Conservation (phyloP, 2,329 filamentous ascomycete genomes). For the Acrodontium crateriforme region DNA sequence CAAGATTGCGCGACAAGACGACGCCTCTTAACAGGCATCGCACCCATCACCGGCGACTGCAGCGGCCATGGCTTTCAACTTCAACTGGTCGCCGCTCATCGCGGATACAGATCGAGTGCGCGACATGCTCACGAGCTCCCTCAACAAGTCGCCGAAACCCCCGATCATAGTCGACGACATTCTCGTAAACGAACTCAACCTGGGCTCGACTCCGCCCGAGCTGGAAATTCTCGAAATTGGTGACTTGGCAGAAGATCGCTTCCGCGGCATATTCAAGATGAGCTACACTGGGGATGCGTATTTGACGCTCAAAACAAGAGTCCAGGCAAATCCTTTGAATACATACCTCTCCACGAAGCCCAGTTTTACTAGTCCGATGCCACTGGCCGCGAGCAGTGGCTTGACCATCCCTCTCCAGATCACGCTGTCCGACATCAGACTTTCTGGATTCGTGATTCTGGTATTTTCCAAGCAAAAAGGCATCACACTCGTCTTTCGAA, state of each 20-base stretch:
- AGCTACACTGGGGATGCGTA: slow-evolving; percentile 92
- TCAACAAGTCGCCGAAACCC: slow-evolving; percentile 96
- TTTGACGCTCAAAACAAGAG: slow-evolving; percentile 84
- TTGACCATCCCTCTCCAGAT: slow-evolving; percentile 97
- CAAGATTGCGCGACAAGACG: slow-evolving; percentile 7
- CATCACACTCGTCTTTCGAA: slow-evolving; percentile 89
- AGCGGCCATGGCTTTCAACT: slow-evolving; percentile 87
- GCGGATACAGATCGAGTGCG: slow-evolving; percentile 85
- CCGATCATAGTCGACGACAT: slow-evolving; percentile 99
- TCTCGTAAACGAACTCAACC: slow-evolving; percentile 91
- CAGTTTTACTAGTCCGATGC: slow-evolving; percentile 81
- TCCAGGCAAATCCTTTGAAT: slow-evolving; percentile 94
- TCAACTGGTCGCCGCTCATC: slow-evolving; percentile 99
- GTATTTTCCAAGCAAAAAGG: slow-evolving; percentile 98
- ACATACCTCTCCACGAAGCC: slow-evolving; percentile 89
- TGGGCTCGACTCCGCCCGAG: slow-evolving; percentile 86
- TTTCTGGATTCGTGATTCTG: slow-evolving; percentile 93
- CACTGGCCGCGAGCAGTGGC: slow-evolving; percentile 77
- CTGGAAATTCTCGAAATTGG: slow-evolving; percentile 96
- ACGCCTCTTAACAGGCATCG: slow-evolving; percentile 3
- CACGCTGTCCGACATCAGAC: slow-evolving; percentile 84
- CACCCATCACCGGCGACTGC: slow-evolving; percentile 1
- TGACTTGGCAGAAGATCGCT: slow-evolving; percentile 90
- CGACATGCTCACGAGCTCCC: slow-evolving; percentile 82
- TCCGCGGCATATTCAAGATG: slow-evolving; percentile 99